Evolutionary conservation across 768 basidiomycete genomes (phyloP).

Genomic region (Baorangia bicolor): DNA sequence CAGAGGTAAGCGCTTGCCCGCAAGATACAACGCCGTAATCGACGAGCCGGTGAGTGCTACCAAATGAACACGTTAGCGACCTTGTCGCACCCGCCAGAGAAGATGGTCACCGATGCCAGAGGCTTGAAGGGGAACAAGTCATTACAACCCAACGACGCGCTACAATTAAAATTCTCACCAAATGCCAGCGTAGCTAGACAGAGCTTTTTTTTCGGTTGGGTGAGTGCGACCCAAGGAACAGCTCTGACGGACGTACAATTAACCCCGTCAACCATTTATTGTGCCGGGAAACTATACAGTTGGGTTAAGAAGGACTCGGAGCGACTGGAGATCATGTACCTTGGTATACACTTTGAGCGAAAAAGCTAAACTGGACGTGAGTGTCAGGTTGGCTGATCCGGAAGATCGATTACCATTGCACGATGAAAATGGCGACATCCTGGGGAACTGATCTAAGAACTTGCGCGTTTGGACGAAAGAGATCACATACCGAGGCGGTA

Average conservation of each 20-base stretch:
- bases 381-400: not conserved
- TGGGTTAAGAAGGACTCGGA: not conserved
- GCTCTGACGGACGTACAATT: conserved; percentile 4
- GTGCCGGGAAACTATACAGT: conserved; percentile 1
- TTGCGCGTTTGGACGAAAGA: not conserved
- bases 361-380: conserved; percentile 9
- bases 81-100: not conserved
- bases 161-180: not conserved
- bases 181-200: conserved; percentile 3
- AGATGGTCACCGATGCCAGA: conserved; percentile 7
- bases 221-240: not conserved
- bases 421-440: conserved; percentile 8
- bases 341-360: conserved; percentile 11
- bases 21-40: not conserved
- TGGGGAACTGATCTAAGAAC: not conserved
- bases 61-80: not conserved
- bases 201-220: not conserved
- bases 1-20: not conserved
- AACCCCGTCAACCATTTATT: conserved; percentile 9
- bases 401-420: conserved; percentile 9
- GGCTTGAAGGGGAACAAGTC: not conserved
- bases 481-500: conserved; percentile 11
- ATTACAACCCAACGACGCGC: not conserved
- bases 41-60: conserved; percentile 3
- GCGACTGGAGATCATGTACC: not conserved